Percentiles rank a stretch among this genome's conserved stretches.
Conservation (phyloP, 805 yeast genomes). For the Candida jianshihensis region DNA sequence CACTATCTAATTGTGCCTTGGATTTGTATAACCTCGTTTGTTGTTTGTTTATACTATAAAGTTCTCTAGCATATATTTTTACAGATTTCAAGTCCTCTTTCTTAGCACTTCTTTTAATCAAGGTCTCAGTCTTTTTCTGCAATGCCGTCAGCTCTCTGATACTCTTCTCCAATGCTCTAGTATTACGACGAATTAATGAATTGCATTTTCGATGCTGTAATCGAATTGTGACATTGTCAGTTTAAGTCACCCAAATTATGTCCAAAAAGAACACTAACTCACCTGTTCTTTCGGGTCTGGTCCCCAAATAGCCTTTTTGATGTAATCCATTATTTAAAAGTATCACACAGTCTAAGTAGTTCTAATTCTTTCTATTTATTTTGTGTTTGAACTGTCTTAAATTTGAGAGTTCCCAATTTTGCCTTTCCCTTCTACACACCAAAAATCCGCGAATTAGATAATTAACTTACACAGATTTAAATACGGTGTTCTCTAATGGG, state of each 20-base stretch:
- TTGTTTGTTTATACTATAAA: constrained; percentile 67
- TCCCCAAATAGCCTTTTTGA: constrained; percentile 89
- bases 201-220: constrained; percentile 58
- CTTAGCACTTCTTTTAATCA: constrained; percentile 70
- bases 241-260: too few relatives aligned
- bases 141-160: constrained; percentile 53
- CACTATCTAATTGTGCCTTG: constrained; percentile 79
- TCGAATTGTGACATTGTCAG: too few relatives aligned
- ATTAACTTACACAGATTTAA: too few relatives aligned
- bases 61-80: constrained; percentile 73
- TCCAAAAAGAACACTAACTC: constrained; percentile 19
- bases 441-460: too few relatives aligned
- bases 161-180: constrained; percentile 70
- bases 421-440: too few relatives aligned
- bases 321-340: constrained; percentile 54
- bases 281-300: constrained; percentile 92
- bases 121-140: constrained; percentile 68
- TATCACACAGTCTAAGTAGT: too few relatives aligned
- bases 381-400: too few relatives aligned
- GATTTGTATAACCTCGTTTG: constrained; percentile 68
- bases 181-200: constrained; percentile 72
- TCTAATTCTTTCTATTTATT: too few relatives aligned
- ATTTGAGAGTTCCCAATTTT: too few relatives aligned
- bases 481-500: too few relatives aligned
- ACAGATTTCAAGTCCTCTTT: constrained; percentile 74